A percentile compares a stretch with the other conserved stretches of the same genome.
These are phyloP conservation scores for Lagenaria siceraria DNA, from an alignment of 306 rosid species.

Conservation along the genomic window DNA sequence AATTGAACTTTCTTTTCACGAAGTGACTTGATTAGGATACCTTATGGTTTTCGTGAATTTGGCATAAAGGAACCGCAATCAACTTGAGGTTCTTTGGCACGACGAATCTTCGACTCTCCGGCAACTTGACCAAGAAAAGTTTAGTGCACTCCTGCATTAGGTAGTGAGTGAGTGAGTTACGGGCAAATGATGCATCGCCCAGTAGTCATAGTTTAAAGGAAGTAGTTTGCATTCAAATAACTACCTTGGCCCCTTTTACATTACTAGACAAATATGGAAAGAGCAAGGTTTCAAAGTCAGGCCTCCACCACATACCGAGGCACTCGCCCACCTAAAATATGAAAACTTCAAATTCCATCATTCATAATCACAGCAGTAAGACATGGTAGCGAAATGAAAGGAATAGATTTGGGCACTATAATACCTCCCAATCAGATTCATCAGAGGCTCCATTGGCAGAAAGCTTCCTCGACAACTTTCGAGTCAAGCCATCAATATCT, in stretches of 20 bases:
- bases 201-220: neutral
- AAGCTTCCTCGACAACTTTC: conserved; percentile 65
- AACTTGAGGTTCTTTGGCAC: conserved; percentile 65
- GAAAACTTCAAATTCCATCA: neutral
- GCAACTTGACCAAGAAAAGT: conserved; percentile 70
- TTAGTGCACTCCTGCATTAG: conserved; percentile 64
- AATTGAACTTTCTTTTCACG: neutral
- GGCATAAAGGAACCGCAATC: conserved; percentile 82
- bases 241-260: conserved; percentile 57
- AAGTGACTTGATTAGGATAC: conserved; percentile 18
- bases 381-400: neutral
- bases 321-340: conserved; percentile 60
- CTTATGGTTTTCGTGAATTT: conserved; percentile 58
- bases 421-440: conserved; percentile 82
- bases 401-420: neutral
- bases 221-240: neutral
- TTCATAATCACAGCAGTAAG: neutral
- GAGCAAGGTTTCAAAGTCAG: conserved; percentile 56
- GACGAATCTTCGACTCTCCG: conserved; percentile 47
- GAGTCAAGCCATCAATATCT: conserved; percentile 72
- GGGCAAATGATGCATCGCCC: neutral
- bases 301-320: conserved; percentile 85
- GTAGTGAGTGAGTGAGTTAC: neutral
- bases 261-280: conserved; percentile 51
- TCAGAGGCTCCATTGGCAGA: conserved; percentile 31